Conservation (phyloP, 345 rosid species). For the Eutrema japonicum region DNA sequence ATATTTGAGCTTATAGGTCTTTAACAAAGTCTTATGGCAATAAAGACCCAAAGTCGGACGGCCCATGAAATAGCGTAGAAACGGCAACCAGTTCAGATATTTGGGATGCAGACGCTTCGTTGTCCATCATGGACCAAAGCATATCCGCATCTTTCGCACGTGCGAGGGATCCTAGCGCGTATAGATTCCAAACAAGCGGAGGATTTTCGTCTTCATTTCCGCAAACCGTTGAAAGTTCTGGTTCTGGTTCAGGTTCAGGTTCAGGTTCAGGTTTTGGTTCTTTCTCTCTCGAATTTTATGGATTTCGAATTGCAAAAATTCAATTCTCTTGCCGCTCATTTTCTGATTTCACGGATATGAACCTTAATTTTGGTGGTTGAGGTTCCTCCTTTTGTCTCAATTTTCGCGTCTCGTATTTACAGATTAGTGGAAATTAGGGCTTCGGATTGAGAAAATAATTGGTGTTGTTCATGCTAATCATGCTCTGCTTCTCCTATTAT, state of each 20-base stretch:
- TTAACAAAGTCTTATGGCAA: neutral
- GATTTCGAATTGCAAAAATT: slow-evolving; percentile 23
- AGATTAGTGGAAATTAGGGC: slow-evolving; percentile 16
- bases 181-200: slow-evolving; percentile 10
- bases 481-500: neutral
- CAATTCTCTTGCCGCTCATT: slow-evolving; percentile 28
- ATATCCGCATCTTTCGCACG: slow-evolving; percentile 47
- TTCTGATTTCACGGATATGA: neutral
- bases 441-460: neutral
- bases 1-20: too few species aligned
- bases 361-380: slow-evolving; percentile 9
- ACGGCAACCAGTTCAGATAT: slow-evolving; percentile 16
- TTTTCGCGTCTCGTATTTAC: neutral
- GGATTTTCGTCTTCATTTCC: slow-evolving; percentile 5
- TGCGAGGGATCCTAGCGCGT: slow-evolving; percentile 29
- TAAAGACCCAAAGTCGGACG: neutral
- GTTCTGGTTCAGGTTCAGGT: neutral
- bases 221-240: slow-evolving; percentile 2
- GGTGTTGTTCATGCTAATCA: neutral
- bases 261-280: neutral
- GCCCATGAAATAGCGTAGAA: slow-evolving; percentile 23
- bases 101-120: slow-evolving; percentile 14
- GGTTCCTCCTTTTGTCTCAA: neutral
- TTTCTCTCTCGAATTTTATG: slow-evolving; percentile 11
- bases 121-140: slow-evolving; percentile 20